Evolutionary conservation across 768 basidiomycete species (phyloP).

Genomic region (Hericium erinaceus): DNA sequence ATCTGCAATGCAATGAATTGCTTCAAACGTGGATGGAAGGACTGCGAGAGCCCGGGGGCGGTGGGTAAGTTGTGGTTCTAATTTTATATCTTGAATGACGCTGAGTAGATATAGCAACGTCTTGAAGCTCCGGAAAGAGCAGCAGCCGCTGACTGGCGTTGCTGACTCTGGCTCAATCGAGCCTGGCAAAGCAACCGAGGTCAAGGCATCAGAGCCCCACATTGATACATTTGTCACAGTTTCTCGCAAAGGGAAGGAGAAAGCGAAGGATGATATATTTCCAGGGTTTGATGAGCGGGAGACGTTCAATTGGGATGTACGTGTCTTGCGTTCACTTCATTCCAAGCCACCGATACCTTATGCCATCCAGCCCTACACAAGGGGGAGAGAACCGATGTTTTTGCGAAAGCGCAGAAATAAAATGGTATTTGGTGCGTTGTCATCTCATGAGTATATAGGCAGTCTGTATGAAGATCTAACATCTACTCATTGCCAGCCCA

Average conservation of each 20-base stretch:
- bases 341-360: too few species aligned
- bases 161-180: background rate
- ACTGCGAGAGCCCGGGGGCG: conserved; percentile 47
- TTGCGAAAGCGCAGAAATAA: too few species aligned
- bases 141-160: background rate
- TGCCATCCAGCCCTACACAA: too few species aligned
- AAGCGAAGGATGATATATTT: background rate
- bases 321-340: background rate
- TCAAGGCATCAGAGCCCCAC: background rate
- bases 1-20: conserved; percentile 29
- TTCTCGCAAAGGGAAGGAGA: background rate
- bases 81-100: conserved; percentile 1
- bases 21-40: conserved; percentile 47
- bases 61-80: conserved; percentile 38
- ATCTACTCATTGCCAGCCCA: too few species aligned
- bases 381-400: too few species aligned
- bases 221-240: background rate
- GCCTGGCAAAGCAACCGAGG: background rate
- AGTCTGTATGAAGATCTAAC: too few species aligned
- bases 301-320: background rate
- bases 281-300: background rate
- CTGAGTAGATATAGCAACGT: conserved; percentile 25
- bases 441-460: too few species aligned
- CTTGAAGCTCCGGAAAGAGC: conserved; percentile 24
- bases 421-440: too few species aligned